These are phyloP conservation scores for Trichocomaceae sp. DNA, from an alignment of 2,329 filamentous ascomycete species.

Conservation along the genomic window DNA sequence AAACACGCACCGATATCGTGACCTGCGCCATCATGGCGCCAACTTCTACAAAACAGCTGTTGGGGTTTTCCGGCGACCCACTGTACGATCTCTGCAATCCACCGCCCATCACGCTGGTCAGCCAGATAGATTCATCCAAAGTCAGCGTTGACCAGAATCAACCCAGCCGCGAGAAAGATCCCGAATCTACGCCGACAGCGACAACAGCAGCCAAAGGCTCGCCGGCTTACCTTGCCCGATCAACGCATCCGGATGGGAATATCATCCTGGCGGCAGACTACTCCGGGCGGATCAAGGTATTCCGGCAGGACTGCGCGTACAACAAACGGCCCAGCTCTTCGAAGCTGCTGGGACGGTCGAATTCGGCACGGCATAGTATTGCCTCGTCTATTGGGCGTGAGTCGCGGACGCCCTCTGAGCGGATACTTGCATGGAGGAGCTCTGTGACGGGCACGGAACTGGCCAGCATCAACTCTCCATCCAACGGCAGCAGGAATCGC, in stretches of 20 bases:
- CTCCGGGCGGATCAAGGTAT: conserved; percentile 83
- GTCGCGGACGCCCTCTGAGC: conserved; percentile 56
- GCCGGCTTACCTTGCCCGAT: conserved; percentile 69
- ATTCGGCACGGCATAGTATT: conserved; percentile 50
- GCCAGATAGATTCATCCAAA: conserved; percentile 55
- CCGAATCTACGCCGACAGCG: background rate
- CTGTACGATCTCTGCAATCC: conserved; percentile 97
- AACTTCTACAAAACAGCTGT: conserved; percentile 64
- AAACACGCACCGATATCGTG: conserved; percentile 81
- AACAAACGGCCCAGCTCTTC: conserved; percentile 68
- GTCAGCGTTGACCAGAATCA: conserved; percentile 30
- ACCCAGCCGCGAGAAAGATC: too few species aligned
- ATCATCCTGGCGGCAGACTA: conserved; percentile 91
- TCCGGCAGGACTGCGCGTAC: conserved; percentile 87
- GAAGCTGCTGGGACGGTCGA: conserved; percentile 51
- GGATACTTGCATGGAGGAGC: conserved; percentile 84
- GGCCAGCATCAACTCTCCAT: conserved; percentile 34
- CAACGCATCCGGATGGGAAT: conserved; percentile 70
- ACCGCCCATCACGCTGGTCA: conserved; percentile 75
- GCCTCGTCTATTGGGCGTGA: conserved; percentile 41
- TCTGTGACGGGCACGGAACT: conserved; percentile 52
- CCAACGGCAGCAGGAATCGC: conserved; percentile 29
- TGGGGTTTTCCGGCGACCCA: conserved; percentile 78
- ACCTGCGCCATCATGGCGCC: conserved; percentile 87
- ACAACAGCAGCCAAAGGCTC: conserved; percentile 51